phyloP scores from a whole-genome alignment of 2,329 filamentous ascomycete species.

The Coniochaeta ligniaria region DNA sequence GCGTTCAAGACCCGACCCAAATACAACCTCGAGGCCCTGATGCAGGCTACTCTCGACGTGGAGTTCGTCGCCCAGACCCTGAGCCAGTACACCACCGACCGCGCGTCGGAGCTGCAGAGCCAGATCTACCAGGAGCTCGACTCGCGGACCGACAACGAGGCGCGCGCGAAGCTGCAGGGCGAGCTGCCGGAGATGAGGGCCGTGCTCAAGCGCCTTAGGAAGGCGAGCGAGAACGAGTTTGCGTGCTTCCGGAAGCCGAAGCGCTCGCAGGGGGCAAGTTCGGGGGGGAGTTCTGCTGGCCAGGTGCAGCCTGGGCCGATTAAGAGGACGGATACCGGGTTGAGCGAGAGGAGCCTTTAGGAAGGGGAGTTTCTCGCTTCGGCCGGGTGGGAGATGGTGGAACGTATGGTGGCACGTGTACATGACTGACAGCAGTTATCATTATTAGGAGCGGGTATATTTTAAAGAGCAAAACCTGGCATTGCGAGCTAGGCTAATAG shows the following conservation, averaged over 20 bases:
- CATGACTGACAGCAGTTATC: neutral
- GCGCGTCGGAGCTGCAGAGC: constrained; percentile 73
- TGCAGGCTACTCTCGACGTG: constrained; percentile 96
- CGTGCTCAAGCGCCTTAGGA: constrained; percentile 75
- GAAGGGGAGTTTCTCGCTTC: neutral
- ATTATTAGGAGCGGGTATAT: neutral
- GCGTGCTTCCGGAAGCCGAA: constrained; percentile 70
- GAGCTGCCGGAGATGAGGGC: constrained; percentile 87
- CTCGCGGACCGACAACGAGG: constrained; percentile 79
- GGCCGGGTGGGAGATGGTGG: neutral
- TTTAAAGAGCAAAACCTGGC: neutral
- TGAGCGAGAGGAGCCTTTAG: neutral
- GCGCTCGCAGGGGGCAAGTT: constrained; percentile 21
- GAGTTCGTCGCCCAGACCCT: constrained; percentile 96
- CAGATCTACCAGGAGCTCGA: constrained; percentile 92
- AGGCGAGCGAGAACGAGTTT: constrained; percentile 79
- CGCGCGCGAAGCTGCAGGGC: constrained; percentile 69
- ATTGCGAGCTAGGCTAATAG: neutral
- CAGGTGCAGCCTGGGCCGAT: neutral
- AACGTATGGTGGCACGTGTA: neutral
- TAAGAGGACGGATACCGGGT: neutral
- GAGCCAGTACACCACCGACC: constrained; percentile 79
- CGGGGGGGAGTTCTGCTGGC: neutral
- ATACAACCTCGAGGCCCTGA: constrained; percentile 75
- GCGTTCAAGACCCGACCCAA: constrained; percentile 62